Evolutionary conservation across 2,329 filamentous ascomycete genomes (phyloP).

Genomic region (Fusarium clavum): DNA sequence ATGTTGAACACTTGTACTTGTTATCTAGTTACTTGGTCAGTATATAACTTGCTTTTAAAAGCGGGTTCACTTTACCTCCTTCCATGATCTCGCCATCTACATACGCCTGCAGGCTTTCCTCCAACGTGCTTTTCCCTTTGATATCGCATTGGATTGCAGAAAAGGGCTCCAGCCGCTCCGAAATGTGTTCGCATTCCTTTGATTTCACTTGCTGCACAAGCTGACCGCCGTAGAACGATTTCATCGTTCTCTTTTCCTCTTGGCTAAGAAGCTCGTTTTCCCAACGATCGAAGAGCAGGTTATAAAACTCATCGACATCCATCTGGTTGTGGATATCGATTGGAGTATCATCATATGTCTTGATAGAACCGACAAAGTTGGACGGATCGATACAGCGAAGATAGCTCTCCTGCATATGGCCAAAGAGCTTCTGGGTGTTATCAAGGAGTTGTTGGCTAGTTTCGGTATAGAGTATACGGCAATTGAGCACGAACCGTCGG

Average conservation of each 20-base stretch:
- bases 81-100: slow-evolving; percentile 97
- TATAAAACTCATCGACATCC: slow-evolving; percentile 99
- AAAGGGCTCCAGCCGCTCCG: slow-evolving; percentile 88
- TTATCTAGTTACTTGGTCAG: slow-evolving; percentile 71
- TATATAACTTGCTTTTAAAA: neutral
- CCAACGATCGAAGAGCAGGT: slow-evolving; percentile 90
- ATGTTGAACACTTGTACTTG: slow-evolving; percentile 96
- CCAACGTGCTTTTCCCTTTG: slow-evolving; percentile 85
- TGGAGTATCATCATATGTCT: slow-evolving; percentile 81
- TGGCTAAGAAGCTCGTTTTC: slow-evolving; percentile 80
- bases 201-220: slow-evolving; percentile 96
- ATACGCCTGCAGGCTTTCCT: slow-evolving; percentile 93
- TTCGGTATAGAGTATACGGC: slow-evolving; percentile 65
- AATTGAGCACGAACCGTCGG: slow-evolving; percentile 81
- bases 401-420: slow-evolving; percentile 85
- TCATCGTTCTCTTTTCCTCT: slow-evolving; percentile 77
- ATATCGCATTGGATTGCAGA: slow-evolving; percentile 97
- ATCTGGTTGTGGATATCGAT: slow-evolving; percentile 94
- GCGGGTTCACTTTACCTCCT: slow-evolving; percentile 67
- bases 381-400: slow-evolving; percentile 79
- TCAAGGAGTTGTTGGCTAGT: slow-evolving; percentile 75
- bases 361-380: slow-evolving; percentile 78
- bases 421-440: slow-evolving; percentile 85
- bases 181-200: slow-evolving; percentile 93
- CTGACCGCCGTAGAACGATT: slow-evolving; percentile 89